Conservation (phyloP, 345 rosid genomes). For the Moringa oleifera region DNA sequence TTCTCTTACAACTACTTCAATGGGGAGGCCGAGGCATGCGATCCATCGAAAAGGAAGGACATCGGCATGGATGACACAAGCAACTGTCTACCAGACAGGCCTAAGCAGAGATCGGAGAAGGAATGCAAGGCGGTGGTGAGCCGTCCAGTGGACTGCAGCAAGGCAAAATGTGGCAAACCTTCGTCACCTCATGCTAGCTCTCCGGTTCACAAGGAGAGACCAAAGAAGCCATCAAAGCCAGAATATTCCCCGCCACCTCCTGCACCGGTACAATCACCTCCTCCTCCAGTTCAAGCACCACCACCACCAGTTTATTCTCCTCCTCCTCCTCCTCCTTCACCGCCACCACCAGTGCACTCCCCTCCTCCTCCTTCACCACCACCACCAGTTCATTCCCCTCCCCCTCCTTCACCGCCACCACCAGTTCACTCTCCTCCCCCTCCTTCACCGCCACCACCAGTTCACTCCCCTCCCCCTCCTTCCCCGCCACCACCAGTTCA, state of each 20-base stretch:
- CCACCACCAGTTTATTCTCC: too few relatives aligned
- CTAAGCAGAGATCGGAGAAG: slow-evolving; percentile 35
- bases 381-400: slow-evolving; percentile 6
- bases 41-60: slow-evolving; percentile 25
- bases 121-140: slow-evolving; percentile 40
- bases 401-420: slow-evolving; percentile 7
- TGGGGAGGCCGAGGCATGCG: slow-evolving; percentile 45
- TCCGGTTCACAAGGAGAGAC: slow-evolving; percentile 1
- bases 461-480: too few relatives aligned
- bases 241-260: too few relatives aligned
- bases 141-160: slow-evolving; percentile 52
- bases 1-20: slow-evolving; percentile 48
- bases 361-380: slow-evolving; percentile 4
- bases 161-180: slow-evolving; percentile 32
- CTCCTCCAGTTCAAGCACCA: slow-evolving; percentile 1
- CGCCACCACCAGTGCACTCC: slow-evolving; percentile 7
- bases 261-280: slow-evolving; percentile 1
- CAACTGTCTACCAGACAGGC: slow-evolving; percentile 48
- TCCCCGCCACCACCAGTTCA: too few relatives aligned
- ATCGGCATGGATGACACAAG: slow-evolving; percentile 29
- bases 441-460: slow-evolving; percentile 7
- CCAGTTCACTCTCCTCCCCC: slow-evolving; percentile 7
- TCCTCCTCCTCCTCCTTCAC: not conserved
- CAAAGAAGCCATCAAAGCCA: slow-evolving; percentile 12
- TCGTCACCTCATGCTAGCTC: not conserved